Evolutionary conservation across 2,329 filamentous ascomycete species (phyloP), one percentile per base, ranked within the genome.

Genomic region (Cladosporium sphaerospermum): DNA sequence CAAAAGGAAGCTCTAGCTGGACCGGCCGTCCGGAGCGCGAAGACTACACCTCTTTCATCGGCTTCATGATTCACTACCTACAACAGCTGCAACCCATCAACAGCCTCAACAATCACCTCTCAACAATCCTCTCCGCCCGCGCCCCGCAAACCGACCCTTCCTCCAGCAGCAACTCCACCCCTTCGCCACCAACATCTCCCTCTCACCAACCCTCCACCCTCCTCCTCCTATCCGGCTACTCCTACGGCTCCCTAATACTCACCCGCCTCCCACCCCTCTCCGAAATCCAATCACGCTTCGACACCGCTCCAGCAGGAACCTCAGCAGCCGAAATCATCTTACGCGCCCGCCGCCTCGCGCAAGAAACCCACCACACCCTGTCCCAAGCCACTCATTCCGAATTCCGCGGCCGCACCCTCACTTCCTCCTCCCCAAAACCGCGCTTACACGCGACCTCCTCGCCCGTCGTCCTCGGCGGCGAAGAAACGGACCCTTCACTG

Each of bases 221-320:
- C 33, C 57, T 84, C 0, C 61, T 96, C 4, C 74, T 93, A 6
- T 85, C 80, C 2, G 91, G 91, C 10, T 96, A 96, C 68, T 96
- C 90, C 0, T 96, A 96, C 68, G 93, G 93, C 41, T 88, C 89
- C 4, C 79, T 96, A 64, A 81, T 97, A 37, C 83, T 89, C 2
- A 83, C 80, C 0, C 82, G 85, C 54, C 77, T 95, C 0, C 88
- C 89, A 0, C 75, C 82, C 0, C 70, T 75, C 0, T 54, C 68
- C 0, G 63, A 62, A 0, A 80, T 95, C 28, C 69, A 89, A 19
- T 67, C 75, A 1, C 70, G 78, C 1, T 89, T 93, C 60, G 64
- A 71, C 7, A 67, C 71, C 0, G 78, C 82, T 0, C 59, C 70
- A 3, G 62, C 67, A n/a, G 81, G 77, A 37, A 83, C 83, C 0